Conservation (phyloP, 2,329 filamentous ascomycete genomes). For the Talaromyces islandicus region DNA sequence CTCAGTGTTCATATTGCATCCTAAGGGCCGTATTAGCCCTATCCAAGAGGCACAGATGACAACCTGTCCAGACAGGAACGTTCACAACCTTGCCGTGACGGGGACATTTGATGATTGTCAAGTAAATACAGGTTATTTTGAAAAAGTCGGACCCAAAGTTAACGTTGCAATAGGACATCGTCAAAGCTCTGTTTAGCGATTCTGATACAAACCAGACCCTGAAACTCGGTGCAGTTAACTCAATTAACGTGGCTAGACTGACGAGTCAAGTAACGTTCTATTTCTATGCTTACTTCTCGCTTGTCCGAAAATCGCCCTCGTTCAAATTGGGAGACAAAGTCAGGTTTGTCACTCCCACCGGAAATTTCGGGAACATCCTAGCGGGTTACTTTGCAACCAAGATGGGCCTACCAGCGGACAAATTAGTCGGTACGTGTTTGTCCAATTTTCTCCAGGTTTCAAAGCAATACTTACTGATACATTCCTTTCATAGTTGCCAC, state of each 20-base stretch:
- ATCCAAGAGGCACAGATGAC: constrained; percentile 98
- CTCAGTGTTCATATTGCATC: constrained; percentile 89
- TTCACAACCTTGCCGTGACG: constrained; percentile 83
- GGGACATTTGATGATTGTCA: constrained; percentile 97
- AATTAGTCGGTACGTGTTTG: constrained; percentile 45
- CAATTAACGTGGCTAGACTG: constrained; percentile 75
- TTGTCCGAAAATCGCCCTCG: constrained; percentile 49
- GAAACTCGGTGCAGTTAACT: constrained; percentile 89
- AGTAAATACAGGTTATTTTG: constrained; percentile 93
- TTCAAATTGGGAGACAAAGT: constrained; percentile 56
- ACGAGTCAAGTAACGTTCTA: constrained; percentile 72
- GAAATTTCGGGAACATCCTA: constrained; percentile 94
- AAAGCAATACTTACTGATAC: background rate
- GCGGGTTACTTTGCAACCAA: constrained; percentile 80
- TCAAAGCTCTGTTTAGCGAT: constrained; percentile 89
- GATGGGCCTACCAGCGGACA: constrained; percentile 84
- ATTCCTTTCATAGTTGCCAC: constrained; percentile 64
- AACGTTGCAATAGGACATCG: constrained; percentile 74
- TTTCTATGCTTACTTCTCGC: constrained; percentile 86
- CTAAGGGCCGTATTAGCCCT: constrained; percentile 81
- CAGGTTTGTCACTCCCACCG: constrained; percentile 85
- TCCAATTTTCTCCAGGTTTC: background rate
- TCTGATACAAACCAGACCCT: constrained; percentile 73
- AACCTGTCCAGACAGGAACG: constrained; percentile 81
- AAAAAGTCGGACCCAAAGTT: constrained; percentile 76